Conservation (phyloP, 1,284 basidiomycete species). For the Marasmius tenuissimus region DNA sequence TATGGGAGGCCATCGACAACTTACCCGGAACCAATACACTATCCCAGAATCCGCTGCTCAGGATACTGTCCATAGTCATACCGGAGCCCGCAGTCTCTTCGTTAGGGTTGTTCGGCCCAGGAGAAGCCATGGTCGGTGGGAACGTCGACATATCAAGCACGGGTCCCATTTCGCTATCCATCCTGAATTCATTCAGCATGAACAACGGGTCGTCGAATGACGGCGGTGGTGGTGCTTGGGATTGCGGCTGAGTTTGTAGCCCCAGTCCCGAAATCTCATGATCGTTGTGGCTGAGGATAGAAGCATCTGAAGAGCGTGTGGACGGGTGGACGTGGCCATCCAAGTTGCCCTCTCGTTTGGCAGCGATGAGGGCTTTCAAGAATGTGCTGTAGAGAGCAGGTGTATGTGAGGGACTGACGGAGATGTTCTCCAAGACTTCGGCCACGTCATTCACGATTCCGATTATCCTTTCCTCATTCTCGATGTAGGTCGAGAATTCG, state of each 20-base stretch:
- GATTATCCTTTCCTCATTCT: conserved; percentile 72
- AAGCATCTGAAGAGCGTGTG: conserved; percentile 1
- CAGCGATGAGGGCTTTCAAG: conserved; percentile 75
- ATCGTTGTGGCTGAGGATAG: conserved; percentile 4
- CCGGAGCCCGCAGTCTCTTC: conserved; percentile 45
- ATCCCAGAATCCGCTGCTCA: conserved; percentile 81
- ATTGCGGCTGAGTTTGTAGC: neutral
- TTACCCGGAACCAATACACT: conserved; percentile 78
- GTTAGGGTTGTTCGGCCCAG: conserved; percentile 23
- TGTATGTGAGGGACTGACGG: conserved; percentile 77
- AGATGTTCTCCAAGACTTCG: conserved; percentile 71
- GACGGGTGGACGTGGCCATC: neutral
- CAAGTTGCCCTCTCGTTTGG: conserved; percentile 39
- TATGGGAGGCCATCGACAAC: conserved; percentile 21
- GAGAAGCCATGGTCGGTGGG: conserved; percentile 75
- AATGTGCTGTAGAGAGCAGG: conserved; percentile 87
- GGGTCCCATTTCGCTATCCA: conserved; percentile 79
- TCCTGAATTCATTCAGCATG: conserved; percentile 57
- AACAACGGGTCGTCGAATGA: conserved; percentile 25
- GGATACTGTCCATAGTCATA: conserved; percentile 77
- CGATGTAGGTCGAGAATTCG: conserved; percentile 76
- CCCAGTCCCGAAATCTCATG: no score
- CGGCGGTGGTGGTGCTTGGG: neutral
- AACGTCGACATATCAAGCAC: conserved; percentile 77
- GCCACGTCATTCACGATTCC: conserved; percentile 80